Evolutionary conservation across 202 grass and related monocot genomes (phyloP).

Genomic region (Brachypodium distachyon): DNA sequence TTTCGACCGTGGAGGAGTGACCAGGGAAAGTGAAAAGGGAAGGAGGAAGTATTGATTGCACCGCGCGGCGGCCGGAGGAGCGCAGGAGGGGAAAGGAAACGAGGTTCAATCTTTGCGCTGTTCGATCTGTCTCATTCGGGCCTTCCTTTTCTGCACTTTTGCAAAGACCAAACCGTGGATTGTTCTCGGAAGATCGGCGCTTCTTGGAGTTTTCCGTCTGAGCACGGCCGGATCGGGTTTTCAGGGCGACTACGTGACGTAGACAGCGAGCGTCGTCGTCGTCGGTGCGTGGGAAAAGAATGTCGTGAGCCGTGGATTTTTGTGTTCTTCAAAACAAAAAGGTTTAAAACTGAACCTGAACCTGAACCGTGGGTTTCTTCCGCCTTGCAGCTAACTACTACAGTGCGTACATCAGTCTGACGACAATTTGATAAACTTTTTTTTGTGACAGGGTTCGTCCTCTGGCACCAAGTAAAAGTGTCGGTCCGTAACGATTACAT

Average conservation of each 20-base stretch:
- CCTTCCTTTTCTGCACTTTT: background rate
- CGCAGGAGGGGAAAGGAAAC: background rate
- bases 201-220: background rate
- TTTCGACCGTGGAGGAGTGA: background rate
- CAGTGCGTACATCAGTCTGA: background rate
- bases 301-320: background rate
- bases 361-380: background rate
- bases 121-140: background rate
- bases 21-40: background rate
- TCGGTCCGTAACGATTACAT: background rate
- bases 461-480: too few species aligned
- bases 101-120: background rate
- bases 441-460: too few species aligned
- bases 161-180: background rate
- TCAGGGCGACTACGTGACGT: background rate
- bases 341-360: too few species aligned
- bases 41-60: background rate
- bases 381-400: background rate
- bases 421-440: too few species aligned
- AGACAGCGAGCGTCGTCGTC: too few species aligned
- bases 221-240: background rate
- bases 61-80: too few species aligned
- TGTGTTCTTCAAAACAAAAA: background rate
- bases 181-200: background rate
- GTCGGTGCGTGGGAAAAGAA: background rate